Percentiles rank a stretch among this genome's conserved stretches.
Conservation (phyloP, 352 stramenopile species). For the Hyaloperonospora brassicae region DNA sequence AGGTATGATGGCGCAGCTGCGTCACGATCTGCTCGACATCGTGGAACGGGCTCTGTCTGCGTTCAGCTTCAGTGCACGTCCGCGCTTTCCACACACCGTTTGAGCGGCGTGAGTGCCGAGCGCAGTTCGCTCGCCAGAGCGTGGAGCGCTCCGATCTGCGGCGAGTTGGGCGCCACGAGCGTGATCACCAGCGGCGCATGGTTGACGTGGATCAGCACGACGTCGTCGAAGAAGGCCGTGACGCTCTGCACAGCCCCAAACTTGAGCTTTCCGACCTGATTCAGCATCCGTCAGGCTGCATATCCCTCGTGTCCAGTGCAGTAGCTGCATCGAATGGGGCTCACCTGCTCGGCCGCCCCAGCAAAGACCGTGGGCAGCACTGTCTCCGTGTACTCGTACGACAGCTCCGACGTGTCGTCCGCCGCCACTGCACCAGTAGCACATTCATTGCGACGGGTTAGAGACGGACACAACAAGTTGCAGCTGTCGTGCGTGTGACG, state of each 20-base stretch:
- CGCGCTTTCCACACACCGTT: slow-evolving; percentile 62
- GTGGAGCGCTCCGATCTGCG: slow-evolving; percentile 51
- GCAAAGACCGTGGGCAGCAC: slow-evolving; percentile 74
- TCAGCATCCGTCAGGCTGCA: slow-evolving; percentile 1
- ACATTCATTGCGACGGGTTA: neutral
- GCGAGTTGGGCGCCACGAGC: slow-evolving; percentile 54
- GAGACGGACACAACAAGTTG: neutral
- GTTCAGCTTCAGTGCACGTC: slow-evolving; percentile 47
- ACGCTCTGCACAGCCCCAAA: slow-evolving; percentile 64
- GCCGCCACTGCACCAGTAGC: slow-evolving; percentile 27
- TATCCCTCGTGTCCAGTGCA: neutral
- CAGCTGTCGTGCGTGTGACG: neutral
- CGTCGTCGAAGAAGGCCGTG: slow-evolving; percentile 64
- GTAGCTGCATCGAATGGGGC: neutral
- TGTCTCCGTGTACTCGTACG: slow-evolving; percentile 71
- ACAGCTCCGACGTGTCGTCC: slow-evolving; percentile 35
- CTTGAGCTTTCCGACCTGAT: slow-evolving; percentile 69
- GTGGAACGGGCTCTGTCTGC: neutral
- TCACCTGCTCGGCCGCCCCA: slow-evolving; percentile 62
- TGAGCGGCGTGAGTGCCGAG: slow-evolving; percentile 53
- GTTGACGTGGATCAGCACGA: slow-evolving; percentile 76
- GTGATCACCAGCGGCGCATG: slow-evolving; percentile 69
- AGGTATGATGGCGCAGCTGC: slow-evolving; percentile 9
- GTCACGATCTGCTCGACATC: slow-evolving; percentile 1
- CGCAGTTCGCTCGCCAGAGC: slow-evolving; percentile 50